Conservation (phyloP, 2,329 filamentous ascomycete species). For the Zymoseptoria crescenta region DNA sequence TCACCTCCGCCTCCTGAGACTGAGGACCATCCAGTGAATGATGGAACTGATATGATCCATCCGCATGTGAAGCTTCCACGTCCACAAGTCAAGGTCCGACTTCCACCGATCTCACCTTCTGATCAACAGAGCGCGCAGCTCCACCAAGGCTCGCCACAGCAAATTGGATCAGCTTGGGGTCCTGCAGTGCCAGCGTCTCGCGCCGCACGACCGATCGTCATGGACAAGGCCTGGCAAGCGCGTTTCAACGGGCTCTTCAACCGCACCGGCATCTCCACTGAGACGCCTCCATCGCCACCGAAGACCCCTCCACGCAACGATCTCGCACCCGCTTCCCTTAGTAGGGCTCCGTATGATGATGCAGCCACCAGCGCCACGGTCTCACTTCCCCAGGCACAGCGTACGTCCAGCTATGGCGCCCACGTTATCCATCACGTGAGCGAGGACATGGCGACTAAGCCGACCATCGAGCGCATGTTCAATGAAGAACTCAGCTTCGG, state of each 20-base stretch:
- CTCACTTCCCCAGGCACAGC: conserved; percentile 49
- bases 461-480: conserved; percentile 35
- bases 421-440: not conserved
- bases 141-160: conserved; percentile 25
- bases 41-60: conserved; percentile 51
- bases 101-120: conserved; percentile 54
- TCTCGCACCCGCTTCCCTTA: conserved; percentile 50
- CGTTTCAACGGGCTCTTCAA: conserved; percentile 71
- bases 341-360: conserved; percentile 61
- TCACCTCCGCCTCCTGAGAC: conserved; percentile 62
- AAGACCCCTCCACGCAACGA: conserved; percentile 35
- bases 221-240: conserved; percentile 62
- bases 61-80: conserved; percentile 64
- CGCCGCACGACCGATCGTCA: conserved; percentile 38
- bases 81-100: conserved; percentile 67
- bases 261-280: conserved; percentile 47
- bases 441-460: conserved; percentile 33
- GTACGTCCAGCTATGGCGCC: conserved; percentile 16
- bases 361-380: conserved; percentile 56
- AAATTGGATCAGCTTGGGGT: conserved; percentile 35
- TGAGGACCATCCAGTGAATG: conserved; percentile 63
- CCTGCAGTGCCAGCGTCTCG: conserved; percentile 32
- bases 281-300: conserved; percentile 30
- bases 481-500: conserved; percentile 41
- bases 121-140: conserved; percentile 30